Base-by-base conservation (phyloP, 345 rosid genomes). In the Dimocarpus longan region DNA sequence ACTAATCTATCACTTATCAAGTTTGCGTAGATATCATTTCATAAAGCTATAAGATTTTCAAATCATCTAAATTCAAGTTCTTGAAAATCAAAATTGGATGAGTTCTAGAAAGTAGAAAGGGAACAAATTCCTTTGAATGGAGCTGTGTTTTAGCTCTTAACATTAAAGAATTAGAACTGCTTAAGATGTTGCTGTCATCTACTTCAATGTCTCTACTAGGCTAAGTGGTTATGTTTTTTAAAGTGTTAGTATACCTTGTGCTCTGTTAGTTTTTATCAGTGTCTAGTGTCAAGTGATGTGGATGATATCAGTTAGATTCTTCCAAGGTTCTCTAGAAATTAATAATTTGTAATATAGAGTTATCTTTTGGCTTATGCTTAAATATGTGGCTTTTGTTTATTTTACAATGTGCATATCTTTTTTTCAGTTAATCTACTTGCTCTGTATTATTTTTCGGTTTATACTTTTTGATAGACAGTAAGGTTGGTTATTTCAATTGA, bases 401-500 rank as follows among this genome's bases (percentile, higher is more conserved):
- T 26, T 26, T 26, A 1, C 28, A 26, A 26, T 26, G 48, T 46
- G 11, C 77, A 22, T 74, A 8, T 26, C 39, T 46, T 19, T 16
- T 18, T 73, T 71, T 48, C 64, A 66, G 79, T 74, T 60, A 32
- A 18, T 73, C 75, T 75, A 9, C 70, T 72, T 54, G 6, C 40
- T 5, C 24, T 68, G 60, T 71, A 37, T 69, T 52, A 11, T 73
- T 80, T 79, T 18, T 66, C 74, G 71, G 71, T 71, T 52, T 43
- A 26, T 81, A 26, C 50, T 60, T 57, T 50, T 60, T 65, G 66
- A 57, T 44, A 65, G 73, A 74, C 28, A 39, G 57, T 70, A 12
- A 77, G 66, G 59, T 66, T 65, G 72, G 46, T 79, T 73, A 50
- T 83, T 40, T 66, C 66, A 57, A 54, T 75, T 77, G 50, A 48